Evolutionary conservation across 1,284 basidiomycete species (phyloP).

Genomic region (Ustilago vetiveriae): DNA sequence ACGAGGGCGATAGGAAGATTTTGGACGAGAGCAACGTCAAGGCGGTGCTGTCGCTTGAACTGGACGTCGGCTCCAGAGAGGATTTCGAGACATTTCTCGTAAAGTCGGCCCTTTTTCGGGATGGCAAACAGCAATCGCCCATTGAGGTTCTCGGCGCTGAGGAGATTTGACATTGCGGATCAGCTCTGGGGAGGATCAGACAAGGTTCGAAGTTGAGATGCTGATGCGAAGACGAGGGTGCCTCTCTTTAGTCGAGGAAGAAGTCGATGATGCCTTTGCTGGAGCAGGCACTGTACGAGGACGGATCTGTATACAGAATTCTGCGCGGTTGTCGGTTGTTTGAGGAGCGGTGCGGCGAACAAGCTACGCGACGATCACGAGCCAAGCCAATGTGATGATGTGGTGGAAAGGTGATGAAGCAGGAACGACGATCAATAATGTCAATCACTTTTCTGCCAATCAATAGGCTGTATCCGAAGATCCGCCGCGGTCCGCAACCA

Average conservation of each 20-base stretch:
- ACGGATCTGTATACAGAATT: too few species aligned
- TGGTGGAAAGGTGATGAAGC: background rate
- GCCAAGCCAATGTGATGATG: too few species aligned
- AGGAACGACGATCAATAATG: background rate
- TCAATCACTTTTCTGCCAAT: too few species aligned
- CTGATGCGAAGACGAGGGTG: background rate
- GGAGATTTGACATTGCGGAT: slow-evolving; percentile 54
- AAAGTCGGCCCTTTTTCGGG: slow-evolving; percentile 92
- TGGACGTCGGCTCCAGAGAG: slow-evolving; percentile 89
- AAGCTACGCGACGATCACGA: too few species aligned
- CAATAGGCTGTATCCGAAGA: slow-evolving; percentile 22
- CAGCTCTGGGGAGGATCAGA: too few species aligned
- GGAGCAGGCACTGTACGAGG: too few species aligned
- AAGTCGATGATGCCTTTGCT: too few species aligned
- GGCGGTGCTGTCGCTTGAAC: slow-evolving; percentile 85
- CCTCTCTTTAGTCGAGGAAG: too few species aligned
- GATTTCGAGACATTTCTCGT: slow-evolving; percentile 90
- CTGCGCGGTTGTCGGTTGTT: too few species aligned
- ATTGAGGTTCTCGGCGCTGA: slow-evolving; percentile 68
- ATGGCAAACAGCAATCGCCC: slow-evolving; percentile 90
- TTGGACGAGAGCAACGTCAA: slow-evolving; percentile 90
- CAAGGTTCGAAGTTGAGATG: too few species aligned
- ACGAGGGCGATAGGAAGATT: slow-evolving; percentile 96
- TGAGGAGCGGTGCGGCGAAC: too few species aligned
- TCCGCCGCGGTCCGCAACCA: slow-evolving; percentile 6